Evolutionary conservation across 1,284 basidiomycete species (phyloP).

Genomic region (Bjerkandera adusta): DNA sequence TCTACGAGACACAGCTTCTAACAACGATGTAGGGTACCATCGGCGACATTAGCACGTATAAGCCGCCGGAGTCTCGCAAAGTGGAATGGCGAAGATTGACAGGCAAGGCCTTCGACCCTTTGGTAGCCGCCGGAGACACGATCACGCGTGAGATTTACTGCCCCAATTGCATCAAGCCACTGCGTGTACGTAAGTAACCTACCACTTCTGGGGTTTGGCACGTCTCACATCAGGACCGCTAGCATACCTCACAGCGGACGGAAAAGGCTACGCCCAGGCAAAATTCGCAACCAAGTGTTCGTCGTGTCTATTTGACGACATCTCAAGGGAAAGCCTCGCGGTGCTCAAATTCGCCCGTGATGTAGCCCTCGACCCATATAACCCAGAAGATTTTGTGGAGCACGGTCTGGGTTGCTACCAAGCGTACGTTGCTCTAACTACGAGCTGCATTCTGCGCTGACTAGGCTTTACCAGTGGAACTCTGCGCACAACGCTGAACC

Average conservation of each 20-base stretch:
- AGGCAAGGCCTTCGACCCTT: constrained; percentile 14
- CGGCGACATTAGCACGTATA: constrained; percentile 15
- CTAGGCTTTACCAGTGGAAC: constrained; percentile 5
- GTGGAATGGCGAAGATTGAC: constrained; percentile 10
- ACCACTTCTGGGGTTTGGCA: background rate
- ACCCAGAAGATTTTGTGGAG: constrained; percentile 3
- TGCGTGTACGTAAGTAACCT: constrained; percentile 12
- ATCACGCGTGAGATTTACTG: constrained; percentile 10
- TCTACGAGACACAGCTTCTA: background rate
- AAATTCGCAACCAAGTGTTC: constrained; percentile 11
- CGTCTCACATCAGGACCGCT: background rate
- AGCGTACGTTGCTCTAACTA: constrained; percentile 12
- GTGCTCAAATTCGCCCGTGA: constrained; percentile 18
- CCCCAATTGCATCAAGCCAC: constrained; percentile 10
- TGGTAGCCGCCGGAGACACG: constrained; percentile 8
- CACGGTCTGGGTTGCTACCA: constrained; percentile 12
- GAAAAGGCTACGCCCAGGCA: constrained; percentile 15
- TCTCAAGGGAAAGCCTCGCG: constrained; percentile 15
- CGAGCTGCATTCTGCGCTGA: background rate
- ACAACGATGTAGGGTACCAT: constrained; percentile 8
- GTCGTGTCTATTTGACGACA: constrained; percentile 3
- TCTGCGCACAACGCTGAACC: constrained; percentile 5
- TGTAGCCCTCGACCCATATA: constrained; percentile 12
- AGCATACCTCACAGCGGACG: constrained; percentile 10
- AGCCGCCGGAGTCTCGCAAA: constrained; percentile 2